These are phyloP conservation scores for Globisporangium mamillatum DNA, from an alignment of 352 stramenopile genomes.

Conservation along the genomic window DNA sequence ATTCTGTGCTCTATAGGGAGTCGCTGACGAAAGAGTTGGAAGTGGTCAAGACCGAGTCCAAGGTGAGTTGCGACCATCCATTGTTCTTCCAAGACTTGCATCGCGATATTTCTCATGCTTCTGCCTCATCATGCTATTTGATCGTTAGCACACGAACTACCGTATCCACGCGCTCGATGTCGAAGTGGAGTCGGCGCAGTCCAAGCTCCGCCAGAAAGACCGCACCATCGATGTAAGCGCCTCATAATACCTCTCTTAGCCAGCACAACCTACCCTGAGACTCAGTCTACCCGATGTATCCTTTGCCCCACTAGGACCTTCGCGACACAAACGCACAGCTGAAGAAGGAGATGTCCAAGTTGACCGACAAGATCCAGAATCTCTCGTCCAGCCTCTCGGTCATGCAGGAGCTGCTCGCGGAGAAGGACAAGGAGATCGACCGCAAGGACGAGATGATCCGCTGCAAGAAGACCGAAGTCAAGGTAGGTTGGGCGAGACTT, in stretches of 20 bases:
- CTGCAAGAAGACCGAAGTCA: conserved; percentile 78
- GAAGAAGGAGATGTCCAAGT: conserved; percentile 59
- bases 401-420: conserved; percentile 45
- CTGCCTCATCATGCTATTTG: not conserved
- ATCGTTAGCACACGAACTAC: conserved; percentile 56
- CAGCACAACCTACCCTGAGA: not conserved
- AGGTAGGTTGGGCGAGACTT: conserved; percentile 15
- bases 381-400: conserved; percentile 44
- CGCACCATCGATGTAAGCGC: conserved; percentile 44
- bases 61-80: conserved; percentile 24
- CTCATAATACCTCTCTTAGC: not conserved
- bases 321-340: conserved; percentile 57
- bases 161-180: conserved; percentile 73
- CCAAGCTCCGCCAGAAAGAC: conserved; percentile 73
- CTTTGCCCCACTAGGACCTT: conserved; percentile 31
- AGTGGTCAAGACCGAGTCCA: conserved; percentile 61
- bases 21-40: conserved; percentile 66
- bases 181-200: conserved; percentile 73
- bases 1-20: conserved; percentile 26
- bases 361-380: conserved; percentile 49
- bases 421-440: conserved; percentile 61
- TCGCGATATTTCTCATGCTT: not conserved
- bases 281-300: not conserved
- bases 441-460: conserved; percentile 63
- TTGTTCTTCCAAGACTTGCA: too few relatives aligned